Evolutionary conservation across 2,329 filamentous ascomycete genomes (phyloP), one percentile per base, ranked within the genome.

Genomic region (Aspergillus sp.): DNA sequence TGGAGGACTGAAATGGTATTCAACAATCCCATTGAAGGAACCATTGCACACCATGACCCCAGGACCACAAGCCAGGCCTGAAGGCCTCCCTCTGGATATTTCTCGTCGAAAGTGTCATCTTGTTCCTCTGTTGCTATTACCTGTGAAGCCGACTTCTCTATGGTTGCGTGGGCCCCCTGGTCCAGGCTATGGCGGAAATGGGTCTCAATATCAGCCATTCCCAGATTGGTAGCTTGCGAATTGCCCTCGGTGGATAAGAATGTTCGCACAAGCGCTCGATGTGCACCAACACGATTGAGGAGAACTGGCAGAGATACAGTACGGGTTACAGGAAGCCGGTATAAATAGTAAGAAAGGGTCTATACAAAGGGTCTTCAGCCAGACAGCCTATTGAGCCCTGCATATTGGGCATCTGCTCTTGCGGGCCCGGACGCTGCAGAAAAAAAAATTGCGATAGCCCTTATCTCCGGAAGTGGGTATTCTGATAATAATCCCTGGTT

Each of bases 31-130:
- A 80, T 75, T 9, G 71, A 73, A 12, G 73, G 72, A n/a, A 76
- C 67, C 60, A 80, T 76, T 17, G 53, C 53, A 36, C 53, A 55
- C 65, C 73, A 79, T 13, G 76, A 72, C 9, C 78, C 79, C 1
- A 75, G 60, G 2, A 79, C 79, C 3, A 79, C 77, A 0, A 76
- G 70, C 76, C 79, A 80, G n/a, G 79, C 78, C 25, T 66, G 63
- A 1, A 72, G 60, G 0, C 78, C 78, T n/a, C 79, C 78, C 60
- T 81, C 79, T 1, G 79, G 79, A 59, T 71, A 74, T 21, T 43
- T 47, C 10, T 47, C 53, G 15, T 55, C 52, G n/a, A 45, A 21
- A 15, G 25, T 19, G 39, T 47, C n/a, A 36, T 47, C 25, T 15
- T 28, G 53, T n/a, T 41, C 53, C 32, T 55, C 39, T 5, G 15